A percentile compares a stretch with the other conserved stretches of the same genome.
These are phyloP conservation scores for Plantago coronopus DNA, from an alignment of 305 asterid genomes.

Conservation along the genomic window DNA sequence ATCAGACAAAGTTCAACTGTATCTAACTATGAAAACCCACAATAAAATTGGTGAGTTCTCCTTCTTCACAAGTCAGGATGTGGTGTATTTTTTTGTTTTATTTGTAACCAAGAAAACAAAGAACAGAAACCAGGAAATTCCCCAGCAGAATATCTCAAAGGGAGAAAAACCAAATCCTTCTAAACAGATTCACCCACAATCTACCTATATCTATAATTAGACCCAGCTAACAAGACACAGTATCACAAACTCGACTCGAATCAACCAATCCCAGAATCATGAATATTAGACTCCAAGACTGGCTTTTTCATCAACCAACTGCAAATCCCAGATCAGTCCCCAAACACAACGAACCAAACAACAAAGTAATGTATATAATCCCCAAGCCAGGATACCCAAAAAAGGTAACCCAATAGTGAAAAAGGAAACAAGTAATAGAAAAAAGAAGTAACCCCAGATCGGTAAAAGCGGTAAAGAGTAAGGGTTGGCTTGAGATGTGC, in stretches of 20 bases:
- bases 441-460: conserved; percentile 38
- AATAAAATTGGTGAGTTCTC: conserved; percentile 51
- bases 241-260: not conserved
- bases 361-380: conserved; percentile 17
- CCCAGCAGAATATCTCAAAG: conserved; percentile 39
- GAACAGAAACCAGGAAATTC: conserved; percentile 23
- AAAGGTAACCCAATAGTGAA: conserved; percentile 17
- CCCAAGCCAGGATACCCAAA: conserved; percentile 23
- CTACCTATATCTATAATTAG: conserved; percentile 32
- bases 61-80: conserved; percentile 23
- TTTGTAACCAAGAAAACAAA: conserved; percentile 24
- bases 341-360: conserved; percentile 23
- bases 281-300: conserved; percentile 46
- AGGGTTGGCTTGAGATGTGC: conserved; percentile 35
- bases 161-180: conserved; percentile 26
- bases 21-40: conserved; percentile 44
- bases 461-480: conserved; percentile 26
- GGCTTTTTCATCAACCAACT: conserved; percentile 39
- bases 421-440: conserved; percentile 16
- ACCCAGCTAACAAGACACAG: not conserved
- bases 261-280: conserved; percentile 70
- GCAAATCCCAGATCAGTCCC: conserved; percentile 18
- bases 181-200: conserved; percentile 33
- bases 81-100: conserved; percentile 19
- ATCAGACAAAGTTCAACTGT: not conserved